These are phyloP conservation scores for Paecilomyces niveus DNA, from an alignment of 2,329 filamentous ascomycete genomes.

Conservation along the genomic window DNA sequence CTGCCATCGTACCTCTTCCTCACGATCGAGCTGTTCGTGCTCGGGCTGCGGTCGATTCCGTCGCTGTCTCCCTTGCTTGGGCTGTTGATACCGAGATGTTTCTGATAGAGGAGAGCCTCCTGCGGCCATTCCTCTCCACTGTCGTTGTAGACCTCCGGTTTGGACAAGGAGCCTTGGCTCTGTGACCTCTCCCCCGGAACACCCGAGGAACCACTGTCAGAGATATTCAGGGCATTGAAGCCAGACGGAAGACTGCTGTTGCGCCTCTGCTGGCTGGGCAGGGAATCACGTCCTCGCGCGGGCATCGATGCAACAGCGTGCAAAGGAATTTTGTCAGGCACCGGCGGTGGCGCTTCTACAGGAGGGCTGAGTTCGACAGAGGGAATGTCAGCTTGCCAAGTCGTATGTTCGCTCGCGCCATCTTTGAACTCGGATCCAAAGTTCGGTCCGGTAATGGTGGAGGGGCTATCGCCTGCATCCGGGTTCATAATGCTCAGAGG, in stretches of 20 bases:
- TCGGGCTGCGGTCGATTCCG: conserved; percentile 12
- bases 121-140: conserved; percentile 31
- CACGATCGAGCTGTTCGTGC: conserved; percentile 15
- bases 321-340: neutral
- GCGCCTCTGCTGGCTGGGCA: conserved; percentile 24
- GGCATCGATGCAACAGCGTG: conserved; percentile 6
- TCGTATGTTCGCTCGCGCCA: conserved; percentile 3
- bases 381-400: conserved; percentile 3
- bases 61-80: conserved; percentile 6
- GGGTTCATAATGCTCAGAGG: conserved; percentile 3
- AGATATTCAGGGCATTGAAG: conserved; percentile 7
- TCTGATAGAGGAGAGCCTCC: conserved; percentile 35
- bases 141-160: conserved; percentile 13
- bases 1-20: conserved; percentile 22
- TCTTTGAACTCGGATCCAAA: conserved; percentile 5
- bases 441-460: conserved; percentile 8
- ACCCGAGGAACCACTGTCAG: conserved; percentile 3
- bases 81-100: conserved; percentile 15
- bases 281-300: conserved; percentile 18
- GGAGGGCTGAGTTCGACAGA: conserved; percentile 9
- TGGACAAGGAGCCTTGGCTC: conserved; percentile 7
- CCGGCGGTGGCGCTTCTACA: neutral
- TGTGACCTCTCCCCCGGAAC: conserved; percentile 7
- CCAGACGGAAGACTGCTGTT: conserved; percentile 12
- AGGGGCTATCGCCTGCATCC: conserved; percentile 4